A percentile compares a stretch with the other conserved stretches of the same genome.
phyloP scores from a whole-genome alignment of 495 filamentous ascomycete species.

The Evernia prunastri region DNA sequence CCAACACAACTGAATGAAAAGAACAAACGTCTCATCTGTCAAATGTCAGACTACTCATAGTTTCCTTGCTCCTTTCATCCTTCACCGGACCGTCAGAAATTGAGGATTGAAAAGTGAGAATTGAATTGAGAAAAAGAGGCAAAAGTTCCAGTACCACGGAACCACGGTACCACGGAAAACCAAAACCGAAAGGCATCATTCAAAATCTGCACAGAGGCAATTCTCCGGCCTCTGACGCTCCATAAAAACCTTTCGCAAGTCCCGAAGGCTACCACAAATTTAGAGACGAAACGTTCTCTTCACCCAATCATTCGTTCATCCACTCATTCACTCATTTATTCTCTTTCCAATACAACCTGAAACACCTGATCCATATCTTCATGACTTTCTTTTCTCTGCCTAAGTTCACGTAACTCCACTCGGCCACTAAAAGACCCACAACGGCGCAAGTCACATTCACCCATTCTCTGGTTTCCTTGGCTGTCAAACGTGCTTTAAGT shows the following conservation, averaged over 20 bases:
- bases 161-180: too few relatives aligned
- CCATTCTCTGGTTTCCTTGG: conserved; percentile 8
- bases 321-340: neutral
- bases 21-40: conserved; percentile 15
- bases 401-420: neutral
- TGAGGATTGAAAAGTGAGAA: too few relatives aligned
- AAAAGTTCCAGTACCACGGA: conserved; percentile 6
- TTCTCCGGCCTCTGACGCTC: neutral
- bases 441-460: neutral
- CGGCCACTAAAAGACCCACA: conserved; percentile 8
- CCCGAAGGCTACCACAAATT: neutral
- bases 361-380: neutral
- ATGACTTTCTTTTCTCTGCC: neutral
- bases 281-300: too few relatives aligned
- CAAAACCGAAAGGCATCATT: neutral
- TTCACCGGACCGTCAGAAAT: neutral
- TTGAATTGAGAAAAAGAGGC: neutral
- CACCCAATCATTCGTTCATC: too few relatives aligned
- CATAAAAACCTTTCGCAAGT: neutral
- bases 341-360: neutral
- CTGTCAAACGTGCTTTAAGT: conserved; percentile 15
- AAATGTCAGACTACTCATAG: conserved; percentile 19
- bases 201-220: neutral
- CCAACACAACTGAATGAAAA: neutral
- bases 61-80: neutral